Percentiles rank a stretch among this genome's conserved stretches.
phyloP scores from a whole-genome alignment of 768 basidiomycete genomes.

The Leccinum subgranulosum region DNA sequence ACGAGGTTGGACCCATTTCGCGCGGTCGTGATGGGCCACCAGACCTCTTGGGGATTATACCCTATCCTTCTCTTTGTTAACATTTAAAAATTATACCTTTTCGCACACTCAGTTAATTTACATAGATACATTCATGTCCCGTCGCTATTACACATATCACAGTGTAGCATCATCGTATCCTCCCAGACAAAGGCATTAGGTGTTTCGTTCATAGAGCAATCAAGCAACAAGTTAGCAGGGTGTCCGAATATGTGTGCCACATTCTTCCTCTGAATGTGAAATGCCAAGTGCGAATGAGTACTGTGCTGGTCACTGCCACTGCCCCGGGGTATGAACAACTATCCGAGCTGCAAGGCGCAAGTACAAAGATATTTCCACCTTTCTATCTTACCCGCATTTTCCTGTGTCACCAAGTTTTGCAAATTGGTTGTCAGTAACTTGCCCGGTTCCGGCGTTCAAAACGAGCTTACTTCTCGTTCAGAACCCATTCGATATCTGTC shows the following conservation, averaged over 20 bases:
- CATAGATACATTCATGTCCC: slow-evolving; percentile 7
- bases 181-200: slow-evolving; percentile 8
- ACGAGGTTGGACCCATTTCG: slow-evolving; percentile 45
- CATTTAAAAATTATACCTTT: slow-evolving; percentile 1
- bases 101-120: neutral
- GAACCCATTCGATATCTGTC: slow-evolving; percentile 39
- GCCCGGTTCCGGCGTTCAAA: neutral
- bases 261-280: no score
- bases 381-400: no score
- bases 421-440: neutral
- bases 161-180: slow-evolving; percentile 8
- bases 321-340: no score
- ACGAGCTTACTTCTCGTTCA: slow-evolving; percentile 44
- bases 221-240: no score
- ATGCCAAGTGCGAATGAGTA: no score
- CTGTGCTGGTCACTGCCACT: no score
- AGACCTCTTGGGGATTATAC: neutral
- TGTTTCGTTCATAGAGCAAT: neutral
- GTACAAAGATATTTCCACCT: no score
- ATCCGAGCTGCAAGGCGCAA: no score
- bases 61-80: neutral
- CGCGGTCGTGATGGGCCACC: neutral
- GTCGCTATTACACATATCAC: neutral
- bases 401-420: no score
- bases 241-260: no score